Base-by-base conservation (phyloP, 2,329 filamentous ascomycete genomes). In the Diaporthe longicolla region DNA sequence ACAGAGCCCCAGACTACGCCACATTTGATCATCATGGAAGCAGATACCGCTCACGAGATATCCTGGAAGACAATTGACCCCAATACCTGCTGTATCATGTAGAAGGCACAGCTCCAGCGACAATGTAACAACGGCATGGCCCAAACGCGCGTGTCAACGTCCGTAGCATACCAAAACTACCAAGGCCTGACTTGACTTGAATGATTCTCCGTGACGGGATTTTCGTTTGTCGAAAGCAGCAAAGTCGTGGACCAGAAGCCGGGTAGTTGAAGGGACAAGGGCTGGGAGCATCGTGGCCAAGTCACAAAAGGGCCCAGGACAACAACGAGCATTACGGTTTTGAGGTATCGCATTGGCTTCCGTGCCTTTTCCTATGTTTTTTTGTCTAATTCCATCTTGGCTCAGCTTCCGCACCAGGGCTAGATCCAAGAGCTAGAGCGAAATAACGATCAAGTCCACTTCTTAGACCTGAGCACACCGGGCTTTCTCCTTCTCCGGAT, bases 361-460 rank as follows among this genome's bases (percentile, higher is more conserved):
- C 32, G 57, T 43, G 68, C 69, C 58, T 70, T 65, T 71, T 63
- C 48, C 70, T 66, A 32, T 65, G 57, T 74, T 61, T 40, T 73
- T 63, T 73, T 63, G 37, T 71, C 72, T 61, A 73, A 35, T 69
- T 55, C 55, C 57, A 61, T 43, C 40, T 71, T 52, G 59, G 70
- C 55, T 17, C 32, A 15, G 55, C 4, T 19, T 50, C 17, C 26
- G 48, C 26, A 26, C 65, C 45, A 50, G 57, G 29, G 65, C 32
- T 43, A 52, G 19, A 76, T 58, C 63, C 50, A 32, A 32, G 75
- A 73, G 59, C 75, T 57, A 75, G 76, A 84, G 89, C 87, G 90
- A 93, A 92, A 93, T 90, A 93, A 95, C 94, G 92, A 88, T 96
- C 84, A 97, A 96, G 94, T 94, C 91, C 91, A 93, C 87, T 92